phyloP scores from a whole-genome alignment of 2,329 filamentous ascomycete genomes.

The Stenocarpella maydis region DNA sequence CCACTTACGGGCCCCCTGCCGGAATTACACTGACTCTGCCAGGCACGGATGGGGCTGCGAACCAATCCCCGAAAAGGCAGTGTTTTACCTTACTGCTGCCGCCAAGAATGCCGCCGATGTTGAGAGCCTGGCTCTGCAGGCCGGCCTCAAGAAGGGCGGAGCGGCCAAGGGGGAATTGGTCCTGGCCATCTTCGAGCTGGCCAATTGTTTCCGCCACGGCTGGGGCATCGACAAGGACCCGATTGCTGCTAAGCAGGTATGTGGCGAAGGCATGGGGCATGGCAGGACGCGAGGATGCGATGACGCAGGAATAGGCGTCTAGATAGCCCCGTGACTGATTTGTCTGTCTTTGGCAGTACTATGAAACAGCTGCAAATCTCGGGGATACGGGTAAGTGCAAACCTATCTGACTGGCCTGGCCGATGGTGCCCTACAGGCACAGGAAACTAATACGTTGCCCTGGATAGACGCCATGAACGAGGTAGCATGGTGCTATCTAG shows the following conservation, averaged over 20 bases:
- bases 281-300: background rate
- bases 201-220: conserved; percentile 90
- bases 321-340: conserved; percentile 23
- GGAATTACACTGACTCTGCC: conserved; percentile 41
- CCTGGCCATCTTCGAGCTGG: conserved; percentile 94
- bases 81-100: conserved; percentile 86
- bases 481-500: conserved; percentile 91
- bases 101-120: conserved; percentile 90
- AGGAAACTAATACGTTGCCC: conserved; percentile 42
- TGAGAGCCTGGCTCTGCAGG: conserved; percentile 83
- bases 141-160: conserved; percentile 91
- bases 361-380: conserved; percentile 95
- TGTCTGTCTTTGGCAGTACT: conserved; percentile 69
- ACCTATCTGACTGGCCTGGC: background rate
- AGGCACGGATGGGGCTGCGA: conserved; percentile 94
- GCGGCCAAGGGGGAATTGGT: conserved; percentile 96
- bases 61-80: conserved; percentile 74
- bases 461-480: conserved; percentile 92
- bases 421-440: conserved; percentile 28
- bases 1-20: background rate
- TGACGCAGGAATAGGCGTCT: background rate
- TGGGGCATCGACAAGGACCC: conserved; percentile 92
- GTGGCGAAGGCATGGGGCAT: conserved; percentile 36
- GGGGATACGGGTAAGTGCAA: conserved; percentile 77
- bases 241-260: conserved; percentile 78